Evolutionary conservation across 225 moss, liverwort and hornwort genomes (phyloP).

Genomic region (Neckera pumila): DNA sequence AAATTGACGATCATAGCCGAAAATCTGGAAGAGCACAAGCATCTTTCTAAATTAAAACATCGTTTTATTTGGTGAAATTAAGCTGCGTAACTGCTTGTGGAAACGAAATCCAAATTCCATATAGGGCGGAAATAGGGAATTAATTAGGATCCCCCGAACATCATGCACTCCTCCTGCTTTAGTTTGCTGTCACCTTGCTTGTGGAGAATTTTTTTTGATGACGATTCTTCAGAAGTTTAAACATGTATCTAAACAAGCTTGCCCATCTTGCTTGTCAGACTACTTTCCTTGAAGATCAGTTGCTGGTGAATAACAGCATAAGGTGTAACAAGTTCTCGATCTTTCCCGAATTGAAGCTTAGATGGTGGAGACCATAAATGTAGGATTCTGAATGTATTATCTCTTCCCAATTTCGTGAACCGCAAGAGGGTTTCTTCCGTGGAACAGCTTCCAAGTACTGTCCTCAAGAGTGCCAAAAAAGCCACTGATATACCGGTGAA

Average conservation of each 20-base stretch:
- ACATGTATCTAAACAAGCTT: background rate
- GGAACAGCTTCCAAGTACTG: background rate
- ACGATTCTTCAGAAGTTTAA: background rate
- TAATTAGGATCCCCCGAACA: background rate
- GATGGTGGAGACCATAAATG: background rate
- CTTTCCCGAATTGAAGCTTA: background rate
- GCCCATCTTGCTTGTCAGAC: background rate
- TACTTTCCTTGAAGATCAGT: background rate
- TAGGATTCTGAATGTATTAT: background rate
- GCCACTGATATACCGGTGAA: conserved; percentile 10
- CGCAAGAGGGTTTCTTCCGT: background rate
- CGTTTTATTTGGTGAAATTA: background rate
- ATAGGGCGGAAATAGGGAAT: background rate
- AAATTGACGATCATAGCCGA: background rate
- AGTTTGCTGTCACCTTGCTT: background rate
- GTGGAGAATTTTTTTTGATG: background rate
- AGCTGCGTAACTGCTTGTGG: background rate
- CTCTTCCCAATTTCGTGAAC: background rate
- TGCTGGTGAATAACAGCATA: background rate
- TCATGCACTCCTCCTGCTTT: background rate
- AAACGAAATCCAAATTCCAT: background rate
- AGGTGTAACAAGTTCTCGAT: background rate
- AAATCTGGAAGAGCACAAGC: background rate
- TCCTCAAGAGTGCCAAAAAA: conserved; percentile 1
- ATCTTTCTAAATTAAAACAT: background rate